Base-by-base conservation (phyloP, 805 yeast genomes). In the Yamadazyma insecticola region DNA sequence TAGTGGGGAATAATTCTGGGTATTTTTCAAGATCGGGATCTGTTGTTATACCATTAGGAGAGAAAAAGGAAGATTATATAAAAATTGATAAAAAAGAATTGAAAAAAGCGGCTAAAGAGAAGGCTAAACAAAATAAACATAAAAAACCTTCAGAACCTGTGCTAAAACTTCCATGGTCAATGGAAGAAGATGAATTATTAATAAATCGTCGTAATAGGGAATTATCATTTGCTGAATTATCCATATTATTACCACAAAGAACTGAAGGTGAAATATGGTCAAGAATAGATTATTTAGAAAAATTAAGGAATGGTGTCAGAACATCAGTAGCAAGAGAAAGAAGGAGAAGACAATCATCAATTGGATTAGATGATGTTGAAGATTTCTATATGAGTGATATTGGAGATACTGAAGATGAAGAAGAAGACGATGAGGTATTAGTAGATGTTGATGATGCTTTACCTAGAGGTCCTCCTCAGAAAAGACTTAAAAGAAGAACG, bases 191-290 rank as follows among this genome's bases (percentile, higher is more conserved):
- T 55, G 82, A 78, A 39, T 53, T 86, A 22, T 45, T 75, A 25
- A 69, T 70, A 28, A 65, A 73, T 37, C 63, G 82, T 30, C 56
- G 74, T 7, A 60, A 72, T 29, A 60, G 77, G 41, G 81, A 80
- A 33, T 57, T 87, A 24, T 72, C 81, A 20, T 68, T 81, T 46
- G 81, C 80, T 12, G 96, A 87, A 55, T 60, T 87, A 22, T 70
- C 81, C 11, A 78, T 86, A 20, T 56, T 87, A 31, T 61, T 87
- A 25, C 90, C 92, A 11, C 72, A 70, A 35, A 72, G 86, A 41
- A 68, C 92, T 0, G 88, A 82, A 50, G 66, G 66, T n/a, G 92
- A 85, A 44, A 87, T 87, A 25, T 67, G 74, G 65, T 55, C 70
- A 22, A 66, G 92, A 39, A 72, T 82, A 14, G 73, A 66, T 29